Evolutionary conservation across 768 basidiomycete species (phyloP).

Genomic region (Calvatia gigantea): DNA sequence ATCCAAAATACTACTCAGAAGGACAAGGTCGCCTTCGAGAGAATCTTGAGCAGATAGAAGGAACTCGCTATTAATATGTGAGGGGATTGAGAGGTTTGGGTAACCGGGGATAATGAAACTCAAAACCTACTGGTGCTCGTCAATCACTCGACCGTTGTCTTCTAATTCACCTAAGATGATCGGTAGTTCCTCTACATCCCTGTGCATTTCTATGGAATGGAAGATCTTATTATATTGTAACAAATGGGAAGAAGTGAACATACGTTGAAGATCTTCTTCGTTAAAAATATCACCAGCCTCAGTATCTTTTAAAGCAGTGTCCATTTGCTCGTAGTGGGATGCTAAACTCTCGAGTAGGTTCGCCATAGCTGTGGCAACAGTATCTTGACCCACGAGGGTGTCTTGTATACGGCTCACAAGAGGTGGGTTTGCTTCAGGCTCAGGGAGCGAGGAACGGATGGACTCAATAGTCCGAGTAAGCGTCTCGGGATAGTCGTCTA

Average conservation of each 20-base stretch:
- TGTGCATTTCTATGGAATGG: conserved; percentile 59
- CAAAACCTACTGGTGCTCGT: conserved; percentile 50
- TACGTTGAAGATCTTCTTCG: conserved; percentile 71
- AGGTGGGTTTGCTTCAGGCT: conserved; percentile 9
- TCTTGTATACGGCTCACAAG: conserved; percentile 39
- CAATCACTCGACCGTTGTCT: conserved; percentile 48
- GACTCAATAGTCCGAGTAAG: conserved; percentile 51
- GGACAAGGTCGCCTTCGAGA: conserved; percentile 45
- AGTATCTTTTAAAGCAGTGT: conserved; percentile 56
- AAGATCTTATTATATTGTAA: not conserved
- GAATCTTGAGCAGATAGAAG: conserved; percentile 40
- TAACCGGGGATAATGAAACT: not conserved
- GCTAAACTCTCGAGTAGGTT: conserved; percentile 66
- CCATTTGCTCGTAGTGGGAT: conserved; percentile 78
- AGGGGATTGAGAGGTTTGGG: not conserved
- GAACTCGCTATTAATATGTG: conserved; percentile 38
- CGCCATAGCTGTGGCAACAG: conserved; percentile 64
- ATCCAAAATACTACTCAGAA: conserved; percentile 47
- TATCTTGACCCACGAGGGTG: conserved; percentile 53
- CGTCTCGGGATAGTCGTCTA: conserved; percentile 66
- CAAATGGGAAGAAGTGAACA: conserved; percentile 10
- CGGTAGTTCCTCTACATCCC: conserved; percentile 77
- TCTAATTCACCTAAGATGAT: conserved; percentile 73
- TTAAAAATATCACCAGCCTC: conserved; percentile 66
- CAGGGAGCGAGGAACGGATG: conserved; percentile 52